A percentile compares a stretch with the other conserved stretches of the same genome.
phyloP scores from a whole-genome alignment of 768 basidiomycete species.

The Mycena haematopus region DNA sequence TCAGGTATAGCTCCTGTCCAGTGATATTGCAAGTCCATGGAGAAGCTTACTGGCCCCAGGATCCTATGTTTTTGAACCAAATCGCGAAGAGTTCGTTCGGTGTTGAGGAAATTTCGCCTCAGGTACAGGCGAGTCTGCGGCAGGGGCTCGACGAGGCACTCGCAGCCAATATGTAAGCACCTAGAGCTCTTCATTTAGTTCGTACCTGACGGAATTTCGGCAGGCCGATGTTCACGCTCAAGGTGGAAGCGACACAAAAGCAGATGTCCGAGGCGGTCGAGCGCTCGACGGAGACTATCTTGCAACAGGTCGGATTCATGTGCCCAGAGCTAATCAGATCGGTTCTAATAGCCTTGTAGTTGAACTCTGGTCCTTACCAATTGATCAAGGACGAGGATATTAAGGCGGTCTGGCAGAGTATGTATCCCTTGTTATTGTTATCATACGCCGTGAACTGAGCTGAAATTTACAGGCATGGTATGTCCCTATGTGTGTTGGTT shows the following conservation, averaged over 20 bases:
- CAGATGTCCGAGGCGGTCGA: constrained; percentile 28
- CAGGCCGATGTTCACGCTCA: constrained; percentile 26
- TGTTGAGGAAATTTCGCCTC: constrained; percentile 4
- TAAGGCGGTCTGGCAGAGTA: constrained; percentile 28
- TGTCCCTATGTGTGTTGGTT: not conserved
- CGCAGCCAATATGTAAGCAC: constrained; percentile 21
- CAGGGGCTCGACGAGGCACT: constrained; percentile 28
- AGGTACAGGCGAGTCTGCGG: constrained; percentile 16
- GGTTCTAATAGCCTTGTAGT: not conserved
- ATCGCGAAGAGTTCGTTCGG: constrained; percentile 20
- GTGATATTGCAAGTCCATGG: no score
- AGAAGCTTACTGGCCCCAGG: not conserved
- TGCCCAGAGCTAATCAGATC: not conserved
- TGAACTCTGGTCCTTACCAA: constrained; percentile 30
- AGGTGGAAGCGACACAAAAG: constrained; percentile 27
- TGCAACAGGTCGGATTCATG: constrained; percentile 20
- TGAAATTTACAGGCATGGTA: constrained; percentile 19
- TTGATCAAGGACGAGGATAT: constrained; percentile 33
- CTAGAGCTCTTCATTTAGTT: not conserved
- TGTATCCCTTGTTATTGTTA: not conserved
- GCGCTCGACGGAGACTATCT: constrained; percentile 22
- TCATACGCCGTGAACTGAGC: not conserved
- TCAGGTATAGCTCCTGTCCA: not conserved
- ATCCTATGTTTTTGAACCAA: constrained; percentile 17
- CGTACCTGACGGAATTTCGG: not conserved